These are phyloP conservation scores for Collybia sp. DNA, from an alignment of 768 basidiomycete species.

Conservation along the genomic window DNA sequence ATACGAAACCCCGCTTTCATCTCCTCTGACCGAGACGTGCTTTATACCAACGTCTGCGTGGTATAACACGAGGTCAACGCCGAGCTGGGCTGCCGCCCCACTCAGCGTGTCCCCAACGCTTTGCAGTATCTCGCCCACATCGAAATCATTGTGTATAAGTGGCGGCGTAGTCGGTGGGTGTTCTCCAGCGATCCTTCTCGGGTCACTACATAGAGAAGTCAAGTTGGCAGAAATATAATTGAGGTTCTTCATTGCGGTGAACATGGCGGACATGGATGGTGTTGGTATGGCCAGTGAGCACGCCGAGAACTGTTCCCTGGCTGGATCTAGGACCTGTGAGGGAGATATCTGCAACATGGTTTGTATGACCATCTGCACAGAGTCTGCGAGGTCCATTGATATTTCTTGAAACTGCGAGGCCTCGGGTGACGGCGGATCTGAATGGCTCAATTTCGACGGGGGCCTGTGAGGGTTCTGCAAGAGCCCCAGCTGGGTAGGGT, in stretches of 20 bases:
- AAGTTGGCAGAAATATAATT: slow-evolving; percentile 92
- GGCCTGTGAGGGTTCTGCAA: slow-evolving; percentile 64
- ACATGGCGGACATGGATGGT: slow-evolving; percentile 81
- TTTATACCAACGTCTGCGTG: slow-evolving; percentile 88
- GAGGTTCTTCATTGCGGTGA: slow-evolving; percentile 89
- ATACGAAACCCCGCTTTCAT: slow-evolving; percentile 81
- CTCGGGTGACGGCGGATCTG: slow-evolving; percentile 14
- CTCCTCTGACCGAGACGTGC: slow-evolving; percentile 80
- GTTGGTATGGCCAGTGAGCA: slow-evolving; percentile 86
- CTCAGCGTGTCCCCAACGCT: slow-evolving; percentile 84
- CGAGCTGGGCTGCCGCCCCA: slow-evolving; percentile 75
- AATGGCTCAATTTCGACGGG: slow-evolving; percentile 5
- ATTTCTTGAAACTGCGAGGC: slow-evolving; percentile 55
- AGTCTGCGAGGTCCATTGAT: slow-evolving; percentile 86
- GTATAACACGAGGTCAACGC: slow-evolving; percentile 88
- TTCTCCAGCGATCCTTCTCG: slow-evolving; percentile 3
- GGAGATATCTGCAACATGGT: slow-evolving; percentile 89
- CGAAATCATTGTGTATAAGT: slow-evolving; percentile 61
- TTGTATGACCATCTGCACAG: slow-evolving; percentile 86
- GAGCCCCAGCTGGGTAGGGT: slow-evolving; percentile 73
- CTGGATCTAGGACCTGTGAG: slow-evolving; percentile 85
- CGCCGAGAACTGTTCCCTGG: slow-evolving; percentile 89
- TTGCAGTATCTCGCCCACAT: slow-evolving; percentile 89
- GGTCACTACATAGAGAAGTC: slow-evolving; percentile 41
- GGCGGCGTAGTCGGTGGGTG: slow-evolving; percentile 4